Conservation (phyloP, 768 basidiomycete genomes). For the Naganishia randhawae region DNA sequence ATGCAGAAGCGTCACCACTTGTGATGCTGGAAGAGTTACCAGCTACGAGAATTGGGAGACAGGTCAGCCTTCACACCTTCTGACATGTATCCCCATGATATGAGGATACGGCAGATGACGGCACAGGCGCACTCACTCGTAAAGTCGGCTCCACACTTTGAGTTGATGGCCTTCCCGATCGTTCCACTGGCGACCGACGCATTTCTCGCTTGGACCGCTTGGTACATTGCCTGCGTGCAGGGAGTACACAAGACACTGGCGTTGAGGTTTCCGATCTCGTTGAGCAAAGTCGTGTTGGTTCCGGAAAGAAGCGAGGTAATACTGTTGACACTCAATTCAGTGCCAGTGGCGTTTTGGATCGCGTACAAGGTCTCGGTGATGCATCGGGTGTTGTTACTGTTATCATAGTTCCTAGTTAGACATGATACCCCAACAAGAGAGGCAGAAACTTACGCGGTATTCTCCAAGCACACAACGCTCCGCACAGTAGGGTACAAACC, state of each 20-base stretch:
- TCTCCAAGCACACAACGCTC: constrained; percentile 45
- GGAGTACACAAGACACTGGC: constrained; percentile 46
- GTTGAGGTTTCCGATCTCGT: constrained; percentile 28
- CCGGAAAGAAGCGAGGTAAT: constrained; percentile 40
- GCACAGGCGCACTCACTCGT: constrained; percentile 34
- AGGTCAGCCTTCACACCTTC: background rate
- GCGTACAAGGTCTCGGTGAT: constrained; percentile 40
- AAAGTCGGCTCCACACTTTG: constrained; percentile 41
- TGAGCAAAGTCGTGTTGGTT: constrained; percentile 28
- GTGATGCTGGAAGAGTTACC: constrained; percentile 14
- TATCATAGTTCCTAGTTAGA: background rate
- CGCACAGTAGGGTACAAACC: constrained; percentile 39
- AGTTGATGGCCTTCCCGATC: constrained; percentile 36
- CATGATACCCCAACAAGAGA: background rate
- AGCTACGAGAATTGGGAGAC: background rate
- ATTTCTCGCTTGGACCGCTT: constrained; percentile 36
- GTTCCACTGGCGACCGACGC: constrained; percentile 34
- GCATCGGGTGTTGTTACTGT: constrained; percentile 47
- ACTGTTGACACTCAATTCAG: constrained; percentile 36
- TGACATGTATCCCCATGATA: background rate
- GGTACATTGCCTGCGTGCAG: constrained; percentile 47
- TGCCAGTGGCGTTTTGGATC: constrained; percentile 43
- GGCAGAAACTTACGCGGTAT: constrained; percentile 38
- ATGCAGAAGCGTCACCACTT: constrained; percentile 24
- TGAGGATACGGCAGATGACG: background rate